Evolutionary conservation across 352 stramenopile species (phyloP), one percentile per base, ranked within the genome.

Genomic region (Phytophthora macrochlamydospora): DNA sequence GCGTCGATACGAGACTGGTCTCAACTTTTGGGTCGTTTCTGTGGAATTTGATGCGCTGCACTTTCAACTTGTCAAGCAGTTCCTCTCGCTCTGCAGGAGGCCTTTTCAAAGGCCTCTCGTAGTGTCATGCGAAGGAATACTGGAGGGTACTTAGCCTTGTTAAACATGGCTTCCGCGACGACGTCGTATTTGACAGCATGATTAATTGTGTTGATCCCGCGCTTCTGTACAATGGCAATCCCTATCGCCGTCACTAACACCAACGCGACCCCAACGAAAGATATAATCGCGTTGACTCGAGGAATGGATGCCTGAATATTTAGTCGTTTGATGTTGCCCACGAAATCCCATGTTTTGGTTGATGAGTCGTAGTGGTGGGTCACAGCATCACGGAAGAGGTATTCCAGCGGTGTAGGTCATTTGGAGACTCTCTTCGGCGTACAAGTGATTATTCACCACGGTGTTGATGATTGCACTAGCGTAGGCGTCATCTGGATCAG

Each of bases 391-490:
- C 76, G 56, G 60, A 70, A 80, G 11, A 77, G 35, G 32, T 62
- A 64, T 55, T 6, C 64, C 68, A 0, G 64, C 38, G 0, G 65
- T 75, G 45, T 80, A 75, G 9, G 57, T 51, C 11, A 67, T 45
- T 49, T 77, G 72, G 5, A 77, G 53, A 14, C 59, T 71, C 13
- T 59, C 44, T 30, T 77, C 68, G 32, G 72, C 64, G 56, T 79
- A 77, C 33, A 77, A 2, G 44, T 79, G 64, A 24, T 79, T 77
- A 49, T 59, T 60, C 33, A 69, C 57, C 6, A 71, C 46, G 28
- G 11, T 40, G 1, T 52, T 51, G 29, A 65, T 40, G n/a, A 43
- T n/a, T n/a, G n/a, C n/a, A n/a, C n/a, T n/a, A n/a, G n/a, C n/a
- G n/a, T n/a, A n/a, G n/a, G n/a, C n/a, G n/a, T n/a, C n/a, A n/a